Percentiles rank a stretch among this genome's conserved stretches.
These are phyloP conservation scores for Pichia sp. DNA, from an alignment of 1,139 yeast genomes.

Conservation along the genomic window DNA sequence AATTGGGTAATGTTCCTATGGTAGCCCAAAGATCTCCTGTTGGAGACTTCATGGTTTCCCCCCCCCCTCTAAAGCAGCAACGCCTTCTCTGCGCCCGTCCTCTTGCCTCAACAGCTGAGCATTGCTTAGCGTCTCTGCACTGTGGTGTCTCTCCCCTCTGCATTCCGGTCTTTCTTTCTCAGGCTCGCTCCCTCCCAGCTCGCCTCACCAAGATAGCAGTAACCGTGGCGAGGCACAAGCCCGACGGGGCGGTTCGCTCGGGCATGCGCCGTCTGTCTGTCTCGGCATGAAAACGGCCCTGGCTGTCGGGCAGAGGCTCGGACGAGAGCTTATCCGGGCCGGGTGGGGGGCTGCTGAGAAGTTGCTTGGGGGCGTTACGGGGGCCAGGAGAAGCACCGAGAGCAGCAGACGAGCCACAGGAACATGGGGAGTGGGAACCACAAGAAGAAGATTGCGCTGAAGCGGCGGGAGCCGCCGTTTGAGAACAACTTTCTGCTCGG, in stretches of 20 bases:
- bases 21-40: no score
- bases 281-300: neutral
- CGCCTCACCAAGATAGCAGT: neutral
- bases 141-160: no score
- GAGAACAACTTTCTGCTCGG: constrained; percentile 9
- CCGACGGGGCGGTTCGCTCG: neutral
- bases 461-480: neutral
- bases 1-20: no score
- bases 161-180: neutral
- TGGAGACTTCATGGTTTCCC: no score
- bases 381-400: no score
- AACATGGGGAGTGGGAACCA: constrained; percentile 8
- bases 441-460: neutral
- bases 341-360: neutral
- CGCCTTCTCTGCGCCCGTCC: no score
- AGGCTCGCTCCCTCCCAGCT: neutral
- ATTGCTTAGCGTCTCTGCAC: no score
- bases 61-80: no score
- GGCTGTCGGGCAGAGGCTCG: neutral
- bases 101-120: no score
- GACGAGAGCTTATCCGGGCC: neutral
- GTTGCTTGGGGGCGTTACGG: neutral
- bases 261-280: neutral
- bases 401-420: no score
- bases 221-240: neutral